Evolutionary conservation across 345 rosid genomes (phyloP).

Genomic region (Iberis pinnata): DNA sequence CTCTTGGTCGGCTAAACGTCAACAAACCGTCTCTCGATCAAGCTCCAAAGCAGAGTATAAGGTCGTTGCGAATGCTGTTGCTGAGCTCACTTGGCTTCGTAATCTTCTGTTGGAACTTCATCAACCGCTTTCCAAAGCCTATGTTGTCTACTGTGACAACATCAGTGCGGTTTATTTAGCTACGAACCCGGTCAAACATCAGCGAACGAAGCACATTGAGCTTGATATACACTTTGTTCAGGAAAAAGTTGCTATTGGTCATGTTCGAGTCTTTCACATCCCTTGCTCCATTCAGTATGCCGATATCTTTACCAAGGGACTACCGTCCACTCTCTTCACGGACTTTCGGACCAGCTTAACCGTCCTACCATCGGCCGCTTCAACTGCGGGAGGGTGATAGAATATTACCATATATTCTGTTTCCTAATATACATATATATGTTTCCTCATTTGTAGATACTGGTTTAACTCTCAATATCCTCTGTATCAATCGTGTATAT

Average conservation of each 20-base stretch:
- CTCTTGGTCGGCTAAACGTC: background rate
- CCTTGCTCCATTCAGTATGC: background rate
- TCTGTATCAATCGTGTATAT: too few relatives aligned
- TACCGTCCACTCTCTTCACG: background rate
- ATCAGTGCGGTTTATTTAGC: background rate
- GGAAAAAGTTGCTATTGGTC: background rate
- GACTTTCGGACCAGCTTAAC: background rate
- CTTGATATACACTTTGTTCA: background rate
- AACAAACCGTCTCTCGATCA: fast-evolving
- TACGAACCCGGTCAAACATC: background rate
- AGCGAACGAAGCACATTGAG: background rate
- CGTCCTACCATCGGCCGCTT: background rate
- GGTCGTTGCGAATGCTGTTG: fast-evolving
- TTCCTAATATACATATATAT: too few relatives aligned
- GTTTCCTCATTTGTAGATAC: too few relatives aligned
- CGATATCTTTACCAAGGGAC: background rate
- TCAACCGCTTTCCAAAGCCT: background rate
- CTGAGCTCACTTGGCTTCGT: background rate
- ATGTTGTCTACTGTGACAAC: background rate
- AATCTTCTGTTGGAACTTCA: fast-evolving
- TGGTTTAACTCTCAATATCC: too few relatives aligned
- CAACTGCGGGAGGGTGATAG: background rate
- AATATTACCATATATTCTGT: background rate
- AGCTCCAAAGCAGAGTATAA: background rate
- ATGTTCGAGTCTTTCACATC: background rate